These are phyloP conservation scores for Backusella mclennaniae DNA, from an alignment of 192 early-diverging fungal species.

Conservation along the genomic window DNA sequence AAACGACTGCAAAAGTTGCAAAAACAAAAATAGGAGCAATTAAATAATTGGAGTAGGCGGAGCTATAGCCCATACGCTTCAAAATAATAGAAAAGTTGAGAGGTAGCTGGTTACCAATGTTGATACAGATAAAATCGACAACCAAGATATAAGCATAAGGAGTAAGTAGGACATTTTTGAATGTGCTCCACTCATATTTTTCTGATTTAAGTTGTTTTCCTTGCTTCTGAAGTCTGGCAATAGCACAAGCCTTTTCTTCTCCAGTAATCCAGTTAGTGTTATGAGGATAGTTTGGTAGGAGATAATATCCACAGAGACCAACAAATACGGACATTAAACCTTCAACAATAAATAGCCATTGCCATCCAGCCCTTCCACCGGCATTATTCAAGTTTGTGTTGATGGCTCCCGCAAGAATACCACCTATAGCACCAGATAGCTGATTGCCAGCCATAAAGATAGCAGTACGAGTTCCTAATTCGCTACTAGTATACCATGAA, in stretches of 20 bases:
- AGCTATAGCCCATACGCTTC: not conserved
- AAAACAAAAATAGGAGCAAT: not conserved
- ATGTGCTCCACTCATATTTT: not conserved
- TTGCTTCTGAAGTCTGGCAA: not conserved
- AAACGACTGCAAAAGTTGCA: not conserved
- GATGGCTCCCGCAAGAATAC: constrained; percentile 52
- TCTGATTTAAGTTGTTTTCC: not conserved
- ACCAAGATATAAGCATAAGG: constrained; percentile 3
- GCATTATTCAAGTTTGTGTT: constrained; percentile 40
- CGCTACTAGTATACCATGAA: not conserved
- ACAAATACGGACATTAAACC: constrained; percentile 46
- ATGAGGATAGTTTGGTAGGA: constrained; percentile 41
- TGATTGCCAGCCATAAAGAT: not conserved
- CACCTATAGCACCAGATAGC: constrained; percentile 53
- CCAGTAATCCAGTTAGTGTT: constrained; percentile 46
- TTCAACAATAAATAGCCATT: constrained; percentile 61
- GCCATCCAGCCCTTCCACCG: constrained; percentile 46
- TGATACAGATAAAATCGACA: not conserved
- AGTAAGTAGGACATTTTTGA: not conserved
- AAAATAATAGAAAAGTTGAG: constrained; percentile 10
- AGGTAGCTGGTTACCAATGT: constrained; percentile 6
- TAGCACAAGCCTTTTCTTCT: constrained; percentile 13
- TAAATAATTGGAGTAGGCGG: not conserved
- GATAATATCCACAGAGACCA: constrained; percentile 40
- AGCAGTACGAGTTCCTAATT: constrained; percentile 6